A percentile compares a stretch with the other conserved stretches of the same genome.
Evolutionary conservation across 768 basidiomycete genomes (phyloP).

Genomic region (Dictyophora rubrovolvata): DNA sequence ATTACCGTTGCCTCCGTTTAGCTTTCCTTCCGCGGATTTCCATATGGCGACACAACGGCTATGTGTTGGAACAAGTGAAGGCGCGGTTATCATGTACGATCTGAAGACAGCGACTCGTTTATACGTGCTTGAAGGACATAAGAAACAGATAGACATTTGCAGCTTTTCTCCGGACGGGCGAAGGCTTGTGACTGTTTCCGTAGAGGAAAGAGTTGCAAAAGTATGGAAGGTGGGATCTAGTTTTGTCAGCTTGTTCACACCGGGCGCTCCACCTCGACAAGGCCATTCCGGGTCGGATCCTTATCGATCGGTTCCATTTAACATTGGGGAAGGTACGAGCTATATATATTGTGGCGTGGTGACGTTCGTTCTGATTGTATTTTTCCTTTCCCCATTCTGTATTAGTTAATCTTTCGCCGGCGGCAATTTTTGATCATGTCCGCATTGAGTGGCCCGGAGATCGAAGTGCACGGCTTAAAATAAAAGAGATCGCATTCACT

Average conservation of each 20-base stretch:
- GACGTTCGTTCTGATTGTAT: not conserved
- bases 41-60: constrained; percentile 79
- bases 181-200: constrained; percentile 74
- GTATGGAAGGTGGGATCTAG: constrained; percentile 96
- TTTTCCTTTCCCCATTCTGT: not conserved
- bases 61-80: constrained; percentile 89
- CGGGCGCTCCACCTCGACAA: constrained; percentile 86
- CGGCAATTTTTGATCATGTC: constrained; percentile 61
- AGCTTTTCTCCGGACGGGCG: constrained; percentile 93
- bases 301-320: constrained; percentile 81
- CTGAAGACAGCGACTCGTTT: constrained; percentile 90
- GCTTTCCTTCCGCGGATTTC: constrained; percentile 92
- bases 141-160: constrained; percentile 67
- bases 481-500: constrained; percentile 72
- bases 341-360: not conserved
- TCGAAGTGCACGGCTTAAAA: constrained; percentile 72
- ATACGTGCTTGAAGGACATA: constrained; percentile 91
- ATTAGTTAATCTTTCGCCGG: constrained; percentile 44
- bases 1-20: constrained; percentile 19
- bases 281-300: constrained; percentile 74
- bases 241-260: constrained; percentile 81
- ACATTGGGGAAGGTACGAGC: constrained; percentile 68
- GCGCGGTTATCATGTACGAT: constrained; percentile 92
- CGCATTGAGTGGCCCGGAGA: constrained; percentile 79
- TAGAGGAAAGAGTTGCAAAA: constrained; percentile 74